A percentile compares a stretch with the other conserved stretches of the same genome.
Conservation (phyloP, 345 rosid genomes). For the Corchorus capsularis region DNA sequence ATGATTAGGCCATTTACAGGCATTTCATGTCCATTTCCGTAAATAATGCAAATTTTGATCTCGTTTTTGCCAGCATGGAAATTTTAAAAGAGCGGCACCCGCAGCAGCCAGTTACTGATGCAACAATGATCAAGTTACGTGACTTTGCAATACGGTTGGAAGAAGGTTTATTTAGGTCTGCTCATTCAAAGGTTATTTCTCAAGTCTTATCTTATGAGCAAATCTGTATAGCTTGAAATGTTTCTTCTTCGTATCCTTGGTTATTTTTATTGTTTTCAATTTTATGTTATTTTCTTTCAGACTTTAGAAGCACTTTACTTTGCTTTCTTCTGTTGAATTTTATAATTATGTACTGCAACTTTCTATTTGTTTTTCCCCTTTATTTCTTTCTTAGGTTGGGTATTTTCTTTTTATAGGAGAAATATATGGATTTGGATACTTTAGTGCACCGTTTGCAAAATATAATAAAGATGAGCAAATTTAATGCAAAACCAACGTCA, state of each 20-base stretch:
- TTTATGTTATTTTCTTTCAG: neutral
- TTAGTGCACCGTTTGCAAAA: conserved; percentile 62
- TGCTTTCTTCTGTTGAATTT: neutral
- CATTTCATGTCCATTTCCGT: too few species aligned
- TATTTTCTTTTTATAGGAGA: conserved; percentile 58
- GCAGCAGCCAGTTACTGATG: conserved; percentile 38
- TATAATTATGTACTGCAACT: neutral
- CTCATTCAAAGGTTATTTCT: conserved; percentile 60
- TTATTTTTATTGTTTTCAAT: neutral
- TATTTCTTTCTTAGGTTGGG: conserved; percentile 25
- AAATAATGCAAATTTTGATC: conserved; percentile 21
- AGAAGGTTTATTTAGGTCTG: conserved; percentile 74
- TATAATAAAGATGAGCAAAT: conserved; percentile 45
- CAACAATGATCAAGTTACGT: conserved; percentile 44
- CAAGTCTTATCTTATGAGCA: neutral
- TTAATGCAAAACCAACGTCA: conserved; percentile 52
- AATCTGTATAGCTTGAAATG: neutral
- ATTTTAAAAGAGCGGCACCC: conserved; percentile 55
- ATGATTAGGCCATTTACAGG: neutral
- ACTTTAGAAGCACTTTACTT: neutral
- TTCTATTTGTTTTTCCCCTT: neutral
- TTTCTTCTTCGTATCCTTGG: neutral
- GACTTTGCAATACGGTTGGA: conserved; percentile 83
- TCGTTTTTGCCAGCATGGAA: conserved; percentile 40
- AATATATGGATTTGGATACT: conserved; percentile 67